Percentiles rank a stretch among this genome's conserved stretches.
Conservation (phyloP, 768 basidiomycete species). For the Lactifluus hygrophoroides region DNA sequence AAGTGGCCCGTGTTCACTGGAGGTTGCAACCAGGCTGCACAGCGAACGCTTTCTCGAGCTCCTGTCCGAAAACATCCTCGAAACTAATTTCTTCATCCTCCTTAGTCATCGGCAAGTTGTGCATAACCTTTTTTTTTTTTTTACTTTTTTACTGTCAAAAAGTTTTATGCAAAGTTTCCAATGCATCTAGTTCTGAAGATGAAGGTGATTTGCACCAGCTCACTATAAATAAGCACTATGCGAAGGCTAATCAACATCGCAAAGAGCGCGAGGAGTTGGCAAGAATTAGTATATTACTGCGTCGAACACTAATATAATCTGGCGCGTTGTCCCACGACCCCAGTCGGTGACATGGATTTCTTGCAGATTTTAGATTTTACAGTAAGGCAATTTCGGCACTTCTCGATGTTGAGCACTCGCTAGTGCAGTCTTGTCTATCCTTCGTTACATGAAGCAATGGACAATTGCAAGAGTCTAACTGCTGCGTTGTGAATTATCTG, state of each 20-base stretch:
- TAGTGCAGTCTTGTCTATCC: background rate
- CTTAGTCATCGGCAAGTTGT: too few relatives aligned
- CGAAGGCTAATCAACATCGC: conserved; percentile 72
- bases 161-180: too few relatives aligned
- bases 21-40: too few relatives aligned
- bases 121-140: too few relatives aligned
- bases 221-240: conserved; percentile 67
- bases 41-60: background rate
- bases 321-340: background rate
- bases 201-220: conserved; percentile 38
- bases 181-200: conserved; percentile 25
- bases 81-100: conserved; percentile 12
- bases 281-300: too few relatives aligned
- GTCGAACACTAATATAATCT: too few relatives aligned
- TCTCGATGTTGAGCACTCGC: background rate
- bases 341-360: background rate
- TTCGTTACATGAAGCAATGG: background rate
- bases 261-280: conserved; percentile 82
- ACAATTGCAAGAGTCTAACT: background rate
- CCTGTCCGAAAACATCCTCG: background rate
- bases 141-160: too few relatives aligned
- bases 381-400: background rate
- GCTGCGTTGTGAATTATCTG: background rate
- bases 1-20: too few relatives aligned
- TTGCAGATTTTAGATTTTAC: background rate